Percentiles rank a stretch among this genome's conserved stretches.
Conservation (phyloP, 768 basidiomycete genomes). For the Kwoniella europaea region DNA sequence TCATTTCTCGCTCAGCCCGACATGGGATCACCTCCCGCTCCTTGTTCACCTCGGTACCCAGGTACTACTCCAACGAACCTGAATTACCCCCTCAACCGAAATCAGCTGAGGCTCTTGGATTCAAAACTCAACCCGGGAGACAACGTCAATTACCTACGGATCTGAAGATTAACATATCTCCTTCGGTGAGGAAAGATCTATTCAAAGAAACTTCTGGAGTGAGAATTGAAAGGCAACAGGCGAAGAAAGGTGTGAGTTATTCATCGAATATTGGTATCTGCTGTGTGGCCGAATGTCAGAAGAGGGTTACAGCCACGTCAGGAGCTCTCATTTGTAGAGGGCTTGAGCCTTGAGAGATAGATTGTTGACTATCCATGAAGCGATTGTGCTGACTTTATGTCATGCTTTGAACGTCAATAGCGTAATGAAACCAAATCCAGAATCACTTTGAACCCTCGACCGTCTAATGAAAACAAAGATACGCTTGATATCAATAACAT, state of each 20-base stretch:
- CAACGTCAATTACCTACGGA: slow-evolving; percentile 21
- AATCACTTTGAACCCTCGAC: not conserved
- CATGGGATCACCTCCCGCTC: not conserved
- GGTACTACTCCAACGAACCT: not conserved
- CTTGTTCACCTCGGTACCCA: slow-evolving; percentile 3
- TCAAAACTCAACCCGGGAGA: slow-evolving; percentile 20
- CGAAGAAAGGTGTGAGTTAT: not conserved
- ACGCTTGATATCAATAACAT: not conserved
- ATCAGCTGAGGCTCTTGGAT: slow-evolving; percentile 26
- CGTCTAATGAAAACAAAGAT: not conserved
- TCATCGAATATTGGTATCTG: not conserved
- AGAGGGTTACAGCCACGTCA: not conserved
- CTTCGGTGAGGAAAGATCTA: slow-evolving; percentile 12
- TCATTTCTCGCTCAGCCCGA: not conserved
- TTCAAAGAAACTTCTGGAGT: not conserved
- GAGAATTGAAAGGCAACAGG: not conserved
- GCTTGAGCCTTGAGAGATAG: no score
- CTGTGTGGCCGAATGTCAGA: no score
- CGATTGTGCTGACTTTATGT: no score
- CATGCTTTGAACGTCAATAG: not conserved
- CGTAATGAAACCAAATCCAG: not conserved
- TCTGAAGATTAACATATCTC: slow-evolving; percentile 21
- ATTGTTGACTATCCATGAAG: no score
- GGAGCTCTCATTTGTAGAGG: no score
- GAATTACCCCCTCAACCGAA: slow-evolving; percentile 15